These are phyloP conservation scores for Botryotinia narcissicola DNA, from an alignment of 2,329 filamentous ascomycete species.

Conservation along the genomic window DNA sequence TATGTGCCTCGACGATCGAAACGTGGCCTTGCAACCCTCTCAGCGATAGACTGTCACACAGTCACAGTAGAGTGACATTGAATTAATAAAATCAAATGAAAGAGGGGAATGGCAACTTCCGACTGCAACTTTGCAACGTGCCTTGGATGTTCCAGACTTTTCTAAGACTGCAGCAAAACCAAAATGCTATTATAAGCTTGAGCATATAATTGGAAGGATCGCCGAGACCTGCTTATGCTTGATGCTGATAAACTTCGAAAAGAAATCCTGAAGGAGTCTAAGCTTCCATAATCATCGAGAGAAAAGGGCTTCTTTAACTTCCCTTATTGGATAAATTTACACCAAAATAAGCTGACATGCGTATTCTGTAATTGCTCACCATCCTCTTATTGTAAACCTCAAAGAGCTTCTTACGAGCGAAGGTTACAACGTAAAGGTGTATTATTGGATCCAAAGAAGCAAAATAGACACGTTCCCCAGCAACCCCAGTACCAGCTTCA, in stretches of 20 bases:
- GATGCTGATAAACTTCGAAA: not conserved
- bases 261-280: not conserved
- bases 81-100: not conserved
- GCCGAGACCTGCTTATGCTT: not conserved
- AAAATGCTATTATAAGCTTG: not conserved
- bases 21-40: not conserved
- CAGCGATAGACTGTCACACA: not conserved
- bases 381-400: not conserved
- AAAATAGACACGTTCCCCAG: not conserved
- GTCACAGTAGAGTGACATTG: not conserved
- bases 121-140: conserved; percentile 2
- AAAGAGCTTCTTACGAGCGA: not conserved
- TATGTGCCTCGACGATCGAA: not conserved
- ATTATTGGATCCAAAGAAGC: not conserved
- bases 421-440: not conserved
- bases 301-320: not conserved
- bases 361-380: not conserved
- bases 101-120: not conserved
- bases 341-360: not conserved
- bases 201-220: not conserved
- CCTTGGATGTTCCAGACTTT: not conserved
- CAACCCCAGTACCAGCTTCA: not conserved
- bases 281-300: not conserved
- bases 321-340: not conserved
- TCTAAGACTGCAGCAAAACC: not conserved